These are phyloP conservation scores for Schizophyllum amplum DNA, from an alignment of 1,284 basidiomycete species.

Conservation along the genomic window DNA sequence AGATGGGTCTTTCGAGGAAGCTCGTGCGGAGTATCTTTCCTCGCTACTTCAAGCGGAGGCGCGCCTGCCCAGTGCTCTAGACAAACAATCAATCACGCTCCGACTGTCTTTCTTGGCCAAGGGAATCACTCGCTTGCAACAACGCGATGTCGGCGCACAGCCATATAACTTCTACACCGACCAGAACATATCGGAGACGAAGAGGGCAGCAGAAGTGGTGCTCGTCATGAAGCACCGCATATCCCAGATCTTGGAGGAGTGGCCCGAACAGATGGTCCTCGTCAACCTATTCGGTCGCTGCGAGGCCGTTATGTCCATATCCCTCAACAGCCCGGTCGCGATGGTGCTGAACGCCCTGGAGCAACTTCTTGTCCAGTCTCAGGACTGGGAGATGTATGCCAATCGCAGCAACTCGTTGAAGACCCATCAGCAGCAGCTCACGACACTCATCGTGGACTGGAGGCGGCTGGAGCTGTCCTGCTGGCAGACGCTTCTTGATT, in stretches of 20 bases:
- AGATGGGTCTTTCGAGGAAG: too few species aligned
- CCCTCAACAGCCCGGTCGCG: slow-evolving; percentile 71
- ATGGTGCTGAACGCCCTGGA: slow-evolving; percentile 82
- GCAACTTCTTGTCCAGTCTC: slow-evolving; percentile 79
- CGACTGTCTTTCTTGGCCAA: slow-evolving; percentile 38
- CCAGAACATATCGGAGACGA: slow-evolving; percentile 62
- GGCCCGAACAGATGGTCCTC: slow-evolving; percentile 97
- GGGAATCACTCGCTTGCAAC: slow-evolving; percentile 12
- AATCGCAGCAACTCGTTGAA: slow-evolving; percentile 82
- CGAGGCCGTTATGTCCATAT: slow-evolving; percentile 57
- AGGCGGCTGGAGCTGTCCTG: slow-evolving; percentile 82
- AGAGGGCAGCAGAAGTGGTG: slow-evolving; percentile 51
- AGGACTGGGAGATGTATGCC: slow-evolving; percentile 97
- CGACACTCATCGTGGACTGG: slow-evolving; percentile 82
- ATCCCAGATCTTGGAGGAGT: slow-evolving; percentile 59
- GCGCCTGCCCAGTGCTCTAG: slow-evolving; percentile 31
- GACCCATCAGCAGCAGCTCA: slow-evolving; percentile 58
- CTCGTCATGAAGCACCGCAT: slow-evolving; percentile 47
- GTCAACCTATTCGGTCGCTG: slow-evolving; percentile 80
- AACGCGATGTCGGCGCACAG: slow-evolving; percentile 1
- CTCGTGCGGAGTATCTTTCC: slow-evolving; percentile 23
- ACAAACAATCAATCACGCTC: slow-evolving; percentile 37
- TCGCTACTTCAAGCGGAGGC: slow-evolving; percentile 25
- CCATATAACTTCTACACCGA: slow-evolving; percentile 78
- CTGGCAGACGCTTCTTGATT: slow-evolving; percentile 80